A percentile compares a stretch with the other conserved stretches of the same genome.
Conservation (phyloP, 2,329 filamentous ascomycete species). For the Colletotrichum graminicola region DNA sequence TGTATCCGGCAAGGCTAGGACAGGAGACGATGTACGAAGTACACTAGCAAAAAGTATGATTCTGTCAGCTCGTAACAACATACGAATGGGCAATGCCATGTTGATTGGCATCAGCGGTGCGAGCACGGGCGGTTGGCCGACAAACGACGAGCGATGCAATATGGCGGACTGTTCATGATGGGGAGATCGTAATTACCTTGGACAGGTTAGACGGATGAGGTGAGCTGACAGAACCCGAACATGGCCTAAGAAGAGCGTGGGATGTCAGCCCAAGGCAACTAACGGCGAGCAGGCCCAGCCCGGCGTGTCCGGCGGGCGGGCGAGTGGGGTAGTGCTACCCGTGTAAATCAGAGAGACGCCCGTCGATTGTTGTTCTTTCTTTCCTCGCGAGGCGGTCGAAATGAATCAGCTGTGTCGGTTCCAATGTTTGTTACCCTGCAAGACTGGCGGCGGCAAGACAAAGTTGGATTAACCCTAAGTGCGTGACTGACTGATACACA, state of each 20-base stretch:
- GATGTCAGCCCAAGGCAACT: slow-evolving; percentile 24
- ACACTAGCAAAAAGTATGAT: slow-evolving; percentile 26
- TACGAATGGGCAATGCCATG: neutral
- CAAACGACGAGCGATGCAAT: slow-evolving; percentile 20
- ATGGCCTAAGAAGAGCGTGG: neutral
- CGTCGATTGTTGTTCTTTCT: slow-evolving; percentile 9
- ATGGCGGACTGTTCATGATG: slow-evolving; percentile 19
- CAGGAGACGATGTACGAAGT: neutral
- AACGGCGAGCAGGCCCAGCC: slow-evolving; percentile 13
- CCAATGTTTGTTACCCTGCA: slow-evolving; percentile 1
- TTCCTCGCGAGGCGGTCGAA: slow-evolving; percentile 13
- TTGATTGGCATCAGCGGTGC: neutral
- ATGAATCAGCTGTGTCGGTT: slow-evolving; percentile 7
- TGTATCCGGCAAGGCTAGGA: slow-evolving; percentile 18
- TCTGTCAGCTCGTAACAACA: slow-evolving; percentile 34
- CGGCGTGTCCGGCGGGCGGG: slow-evolving; percentile 17
- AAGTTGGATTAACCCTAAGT: slow-evolving; percentile 1
- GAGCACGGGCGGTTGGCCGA: slow-evolving; percentile 12
- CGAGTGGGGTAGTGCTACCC: slow-evolving; percentile 18
- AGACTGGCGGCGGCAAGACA: neutral
- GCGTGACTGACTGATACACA: neutral
- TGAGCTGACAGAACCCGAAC: slow-evolving; percentile 20
- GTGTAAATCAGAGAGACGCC: neutral
- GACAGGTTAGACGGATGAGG: neutral
- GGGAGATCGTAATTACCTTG: slow-evolving; percentile 14